Conservation (phyloP, 495 filamentous ascomycete species). For the Hypoxylon rickii region DNA sequence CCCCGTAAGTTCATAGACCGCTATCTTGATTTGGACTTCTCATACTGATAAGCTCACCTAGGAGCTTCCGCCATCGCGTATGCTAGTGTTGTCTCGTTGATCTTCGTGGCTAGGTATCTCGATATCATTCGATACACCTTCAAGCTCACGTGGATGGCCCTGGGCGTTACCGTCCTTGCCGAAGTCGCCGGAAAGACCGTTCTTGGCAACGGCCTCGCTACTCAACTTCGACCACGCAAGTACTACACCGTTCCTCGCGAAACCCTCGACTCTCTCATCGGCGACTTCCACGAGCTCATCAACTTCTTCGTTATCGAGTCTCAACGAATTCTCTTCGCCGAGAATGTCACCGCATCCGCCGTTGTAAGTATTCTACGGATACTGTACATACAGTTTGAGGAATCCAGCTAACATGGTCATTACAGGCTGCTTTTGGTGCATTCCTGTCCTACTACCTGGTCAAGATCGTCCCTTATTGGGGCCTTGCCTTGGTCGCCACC, state of each 20-base stretch:
- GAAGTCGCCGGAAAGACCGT: slow-evolving; percentile 78
- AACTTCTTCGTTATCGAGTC: slow-evolving; percentile 98
- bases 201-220: slow-evolving; percentile 77
- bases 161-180: slow-evolving; percentile 69
- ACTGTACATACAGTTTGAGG: background rate
- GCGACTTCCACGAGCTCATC: slow-evolving; percentile 86
- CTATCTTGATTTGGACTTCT: slow-evolving; percentile 43
- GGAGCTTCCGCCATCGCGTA: slow-evolving; percentile 88
- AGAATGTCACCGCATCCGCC: slow-evolving; percentile 83
- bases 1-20: slow-evolving; percentile 44
- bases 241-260: slow-evolving; percentile 93
- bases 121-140: slow-evolving; percentile 86
- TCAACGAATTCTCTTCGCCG: slow-evolving; percentile 91
- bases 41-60: slow-evolving; percentile 42
- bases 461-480: slow-evolving; percentile 94
- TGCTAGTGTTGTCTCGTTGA: slow-evolving; percentile 70
- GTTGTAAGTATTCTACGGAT: slow-evolving; percentile 62
- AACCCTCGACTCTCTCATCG: slow-evolving; percentile 75
- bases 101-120: slow-evolving; percentile 89
- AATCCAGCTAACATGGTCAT: slow-evolving; percentile 27
- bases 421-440: slow-evolving; percentile 74
- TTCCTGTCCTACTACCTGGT: slow-evolving; percentile 92
- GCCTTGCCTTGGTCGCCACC: slow-evolving; percentile 76
- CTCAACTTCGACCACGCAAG: slow-evolving; percentile 83
- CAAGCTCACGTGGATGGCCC: slow-evolving; percentile 74